These are phyloP conservation scores for Solanum sejunctum DNA, from an alignment of 257 asterid genomes.

Conservation along the genomic window DNA sequence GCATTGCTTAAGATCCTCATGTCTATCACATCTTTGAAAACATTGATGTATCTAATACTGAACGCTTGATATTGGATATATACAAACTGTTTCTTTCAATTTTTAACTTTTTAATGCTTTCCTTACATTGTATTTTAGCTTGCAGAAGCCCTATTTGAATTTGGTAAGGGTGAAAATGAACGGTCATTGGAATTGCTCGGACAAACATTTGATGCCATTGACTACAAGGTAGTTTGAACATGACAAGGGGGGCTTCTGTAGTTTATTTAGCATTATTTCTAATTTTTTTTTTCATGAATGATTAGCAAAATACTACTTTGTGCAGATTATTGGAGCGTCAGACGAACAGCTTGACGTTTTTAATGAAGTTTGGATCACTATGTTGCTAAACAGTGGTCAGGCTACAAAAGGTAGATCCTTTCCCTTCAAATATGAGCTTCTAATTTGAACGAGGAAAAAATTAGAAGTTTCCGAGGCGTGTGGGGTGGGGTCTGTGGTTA, in stretches of 20 bases:
- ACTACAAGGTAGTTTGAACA: slow-evolving; percentile 46
- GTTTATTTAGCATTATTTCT: not conserved
- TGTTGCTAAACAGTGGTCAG: slow-evolving; percentile 53
- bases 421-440: not conserved
- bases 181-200: slow-evolving; percentile 56
- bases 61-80: not conserved
- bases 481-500: not conserved
- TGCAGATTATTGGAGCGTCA: slow-evolving; percentile 88
- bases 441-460: not conserved
- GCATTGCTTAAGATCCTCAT: not conserved
- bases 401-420: slow-evolving; percentile 30
- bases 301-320: not conserved
- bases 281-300: not conserved
- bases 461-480: not conserved
- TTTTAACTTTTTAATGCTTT: not conserved
- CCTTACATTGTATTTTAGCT: slow-evolving; percentile 38
- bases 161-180: slow-evolving; percentile 57
- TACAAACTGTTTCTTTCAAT: not conserved
- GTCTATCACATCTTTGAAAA: not conserved
- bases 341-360: slow-evolving; percentile 92
- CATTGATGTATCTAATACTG: not conserved
- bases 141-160: slow-evolving; percentile 58
- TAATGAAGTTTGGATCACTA: slow-evolving; percentile 47
- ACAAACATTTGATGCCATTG: slow-evolving; percentile 39
- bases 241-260: not conserved